Conservation (phyloP, 805 yeast genomes). For the Pichia insulana region DNA sequence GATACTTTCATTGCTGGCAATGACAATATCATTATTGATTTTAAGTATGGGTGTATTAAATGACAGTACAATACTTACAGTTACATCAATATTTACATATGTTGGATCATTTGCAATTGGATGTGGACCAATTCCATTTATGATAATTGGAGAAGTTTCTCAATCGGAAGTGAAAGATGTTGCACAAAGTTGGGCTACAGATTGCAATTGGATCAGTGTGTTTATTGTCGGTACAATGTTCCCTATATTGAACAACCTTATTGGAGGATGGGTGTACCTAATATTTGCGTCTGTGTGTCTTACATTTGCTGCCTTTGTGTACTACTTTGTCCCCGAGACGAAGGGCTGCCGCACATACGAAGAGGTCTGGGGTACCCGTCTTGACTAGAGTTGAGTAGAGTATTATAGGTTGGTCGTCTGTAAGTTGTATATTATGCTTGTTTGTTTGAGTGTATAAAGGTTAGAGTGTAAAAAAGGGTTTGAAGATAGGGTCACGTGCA, state of each 20-base stretch:
- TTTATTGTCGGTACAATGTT: constrained; percentile 73
- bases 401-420: too few species aligned
- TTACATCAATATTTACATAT: constrained; percentile 58
- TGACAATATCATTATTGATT: constrained; percentile 57
- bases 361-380: constrained; percentile 54
- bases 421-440: neutral
- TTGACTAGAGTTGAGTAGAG: neutral
- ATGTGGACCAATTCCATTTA: constrained; percentile 91
- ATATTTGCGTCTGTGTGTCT: constrained; percentile 57
- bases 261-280: constrained; percentile 76
- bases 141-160: constrained; percentile 81
- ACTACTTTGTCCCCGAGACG: constrained; percentile 60
- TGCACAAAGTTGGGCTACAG: constrained; percentile 90
- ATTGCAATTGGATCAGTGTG: constrained; percentile 86
- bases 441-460: too few species aligned
- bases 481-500: too few species aligned
- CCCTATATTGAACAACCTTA: constrained; percentile 54
- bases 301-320: constrained; percentile 40
- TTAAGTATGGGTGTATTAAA: constrained; percentile 59
- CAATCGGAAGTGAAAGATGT: constrained; percentile 69
- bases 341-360: constrained; percentile 53
- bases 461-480: too few species aligned
- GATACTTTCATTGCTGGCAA: constrained; percentile 51
- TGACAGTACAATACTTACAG: constrained; percentile 40
- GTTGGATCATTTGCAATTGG: constrained; percentile 87